phyloP scores from a whole-genome alignment of 768 basidiomycete genomes.

The Suillus placidus region DNA sequence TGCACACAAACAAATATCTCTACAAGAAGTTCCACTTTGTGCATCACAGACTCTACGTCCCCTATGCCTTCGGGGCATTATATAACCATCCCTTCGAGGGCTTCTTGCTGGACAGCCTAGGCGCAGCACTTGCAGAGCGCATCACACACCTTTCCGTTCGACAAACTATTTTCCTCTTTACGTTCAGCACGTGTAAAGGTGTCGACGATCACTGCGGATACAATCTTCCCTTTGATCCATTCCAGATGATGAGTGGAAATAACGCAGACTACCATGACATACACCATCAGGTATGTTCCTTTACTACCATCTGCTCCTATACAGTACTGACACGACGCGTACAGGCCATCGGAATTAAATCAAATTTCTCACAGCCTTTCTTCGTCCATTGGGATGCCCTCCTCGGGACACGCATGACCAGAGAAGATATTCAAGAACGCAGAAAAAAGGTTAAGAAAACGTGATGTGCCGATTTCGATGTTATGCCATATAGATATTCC shows the following conservation, averaged over 20 bases:
- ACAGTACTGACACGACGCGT: neutral
- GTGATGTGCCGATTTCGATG: conserved; percentile 10
- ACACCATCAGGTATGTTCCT: conserved; percentile 76
- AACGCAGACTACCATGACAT: conserved; percentile 98
- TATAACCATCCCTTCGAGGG: conserved; percentile 99
- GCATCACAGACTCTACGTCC: conserved; percentile 95
- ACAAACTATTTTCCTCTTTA: conserved; percentile 84
- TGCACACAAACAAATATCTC: conserved; percentile 89
- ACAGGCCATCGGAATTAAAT: conserved; percentile 74
- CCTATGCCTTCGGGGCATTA: conserved; percentile 95
- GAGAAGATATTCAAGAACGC: conserved; percentile 58
- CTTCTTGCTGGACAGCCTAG: conserved; percentile 83
- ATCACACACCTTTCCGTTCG: conserved; percentile 71
- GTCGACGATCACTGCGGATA: conserved; percentile 98
- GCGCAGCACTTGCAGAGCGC: conserved; percentile 76
- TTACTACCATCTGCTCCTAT: neutral
- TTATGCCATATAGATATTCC: neutral
- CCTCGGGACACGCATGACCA: conserved; percentile 80
- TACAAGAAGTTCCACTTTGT: conserved; percentile 92
- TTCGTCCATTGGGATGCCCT: conserved; percentile 90
- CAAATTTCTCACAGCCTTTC: conserved; percentile 92
- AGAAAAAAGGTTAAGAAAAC: conserved; percentile 32
- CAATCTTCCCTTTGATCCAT: conserved; percentile 85
- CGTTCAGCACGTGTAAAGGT: conserved; percentile 84
- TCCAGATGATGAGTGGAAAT: conserved; percentile 83